Percentiles rank a stretch among this genome's conserved stretches.
Evolutionary conservation across 1,284 basidiomycete genomes (phyloP).

Genomic region (Peniophora sp.): DNA sequence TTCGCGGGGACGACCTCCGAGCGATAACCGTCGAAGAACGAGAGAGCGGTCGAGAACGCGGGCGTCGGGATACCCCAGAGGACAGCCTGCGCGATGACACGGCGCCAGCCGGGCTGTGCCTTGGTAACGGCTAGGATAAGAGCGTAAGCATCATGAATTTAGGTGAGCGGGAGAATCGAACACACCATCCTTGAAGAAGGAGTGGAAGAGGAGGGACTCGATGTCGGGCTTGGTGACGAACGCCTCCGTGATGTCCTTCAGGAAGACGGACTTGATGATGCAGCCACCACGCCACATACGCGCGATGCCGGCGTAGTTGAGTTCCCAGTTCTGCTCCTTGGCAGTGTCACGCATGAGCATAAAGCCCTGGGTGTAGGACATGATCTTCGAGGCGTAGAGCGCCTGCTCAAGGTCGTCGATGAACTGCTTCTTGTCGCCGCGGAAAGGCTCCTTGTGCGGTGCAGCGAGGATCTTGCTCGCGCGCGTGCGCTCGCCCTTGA

Average conservation of each 20-base stretch:
- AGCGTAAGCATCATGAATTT: background rate
- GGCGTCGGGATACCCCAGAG: conserved; percentile 98
- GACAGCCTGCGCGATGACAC: conserved; percentile 92
- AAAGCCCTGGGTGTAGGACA: conserved; percentile 99
- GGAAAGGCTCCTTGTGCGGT: conserved; percentile 89
- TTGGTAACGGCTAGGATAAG: conserved; percentile 67
- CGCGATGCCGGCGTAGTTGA: conserved; percentile 96
- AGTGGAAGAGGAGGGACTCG: conserved; percentile 92
- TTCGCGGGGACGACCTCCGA: conserved; percentile 91
- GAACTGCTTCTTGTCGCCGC: conserved; percentile 98
- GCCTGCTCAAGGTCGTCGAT: conserved; percentile 99
- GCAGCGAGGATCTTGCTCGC: conserved; percentile 89
- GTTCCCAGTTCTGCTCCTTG: conserved; percentile 80
- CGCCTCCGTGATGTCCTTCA: conserved; percentile 87
- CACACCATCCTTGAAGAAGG: conserved; percentile 94
- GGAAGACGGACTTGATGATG: conserved; percentile 98
- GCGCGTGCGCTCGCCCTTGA: conserved; percentile 95
- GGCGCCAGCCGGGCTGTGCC: conserved; percentile 97
- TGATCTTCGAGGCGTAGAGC: conserved; percentile 98
- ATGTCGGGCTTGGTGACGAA: conserved; percentile 85
- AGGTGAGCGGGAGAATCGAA: background rate
- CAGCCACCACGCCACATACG: conserved; percentile 99
- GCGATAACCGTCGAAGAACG: conserved; percentile 98
- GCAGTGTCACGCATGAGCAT: conserved; percentile 99
- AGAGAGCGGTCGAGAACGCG: conserved; percentile 92